Percentiles rank a stretch among this genome's conserved stretches.
Conservation (phyloP, 225 moss, liverwort and hornwort species). For the Antitrichia curtipendula region DNA sequence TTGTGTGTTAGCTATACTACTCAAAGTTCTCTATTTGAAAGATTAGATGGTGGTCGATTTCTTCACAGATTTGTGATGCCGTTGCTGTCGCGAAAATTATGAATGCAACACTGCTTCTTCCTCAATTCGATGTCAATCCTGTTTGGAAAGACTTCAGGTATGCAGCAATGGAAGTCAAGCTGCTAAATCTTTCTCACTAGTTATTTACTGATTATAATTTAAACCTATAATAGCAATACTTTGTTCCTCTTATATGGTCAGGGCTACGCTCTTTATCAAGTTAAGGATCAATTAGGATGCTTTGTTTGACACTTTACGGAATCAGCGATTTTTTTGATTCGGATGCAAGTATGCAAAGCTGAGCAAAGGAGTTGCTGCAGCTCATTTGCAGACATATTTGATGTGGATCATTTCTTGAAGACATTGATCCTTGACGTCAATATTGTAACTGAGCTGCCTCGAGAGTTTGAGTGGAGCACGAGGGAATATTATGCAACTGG, state of each 20-base stretch:
- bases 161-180: background rate
- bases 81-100: slow-evolving; percentile 88
- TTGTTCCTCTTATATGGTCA: background rate
- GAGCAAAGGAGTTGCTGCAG: slow-evolving; percentile 38
- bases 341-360: background rate
- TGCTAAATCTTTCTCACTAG: background rate
- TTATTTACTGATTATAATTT: background rate
- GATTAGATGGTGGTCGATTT: background rate
- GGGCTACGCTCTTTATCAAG: background rate
- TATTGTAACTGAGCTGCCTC: slow-evolving; percentile 62
- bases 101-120: slow-evolving; percentile 76
- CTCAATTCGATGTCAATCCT: slow-evolving; percentile 79
- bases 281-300: background rate
- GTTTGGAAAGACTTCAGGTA: slow-evolving; percentile 93
- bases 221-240: background rate
- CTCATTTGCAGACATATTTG: slow-evolving; percentile 90
- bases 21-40: background rate
- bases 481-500: slow-evolving; percentile 91
- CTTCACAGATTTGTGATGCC: slow-evolving; percentile 77
- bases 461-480: slow-evolving; percentile 63
- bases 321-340: background rate
- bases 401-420: slow-evolving; percentile 65
- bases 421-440: slow-evolving; percentile 56
- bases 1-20: background rate
- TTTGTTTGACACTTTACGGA: background rate